Evolutionary conservation across 805 yeast genomes (phyloP), one percentile per base, ranked within the genome.

Genomic region (Metschnikowia aberdeeniae): DNA sequence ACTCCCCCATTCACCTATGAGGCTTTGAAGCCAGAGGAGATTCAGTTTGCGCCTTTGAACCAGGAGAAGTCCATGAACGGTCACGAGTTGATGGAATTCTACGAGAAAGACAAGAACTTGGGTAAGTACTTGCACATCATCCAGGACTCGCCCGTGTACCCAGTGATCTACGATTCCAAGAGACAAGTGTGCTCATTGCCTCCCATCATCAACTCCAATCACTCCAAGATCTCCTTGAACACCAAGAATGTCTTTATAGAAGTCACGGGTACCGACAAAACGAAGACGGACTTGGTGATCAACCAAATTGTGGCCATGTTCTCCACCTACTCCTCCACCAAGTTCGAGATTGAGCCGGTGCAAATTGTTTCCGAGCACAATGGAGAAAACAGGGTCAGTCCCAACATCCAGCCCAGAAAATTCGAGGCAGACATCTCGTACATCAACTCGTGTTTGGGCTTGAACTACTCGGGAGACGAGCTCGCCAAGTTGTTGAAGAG

Each of bases 301-400:
- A 86, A 90, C 68, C 95, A 86, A 66, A 67, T 93, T 58, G 95
- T 90, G 47, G 93, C 98, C 49, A 92, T 93, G 98, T 93, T 93
- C 65, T 82, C 97, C 34, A 82, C 82, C 60, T 90, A 93, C 73
- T 84, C 90, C 65, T 78, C 71, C 13, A 82, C 80, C 38, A 86
- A 88, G 54, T 93, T 89, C 70, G 80, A 86, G 48, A 76, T 93
- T 48, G 99, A 93, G 72, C 97, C 97, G 6, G 87, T 95, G 44
- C 74, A 88, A 66, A 77, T 93, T 49, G 80, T 85, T 40, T 86
- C 95, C 26, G 82, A 81, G 55, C 96, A 88, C 68, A 88, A 89
- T 60, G 71, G 74, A 44, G 80, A 87, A 70, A 68, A 88, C 27
- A 78, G 97, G 66, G 61, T 83, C 34, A 77, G 84, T 55, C 99